Evolutionary conservation across 805 yeast species (phyloP).

Genomic region (Nematodospora valgi): DNA sequence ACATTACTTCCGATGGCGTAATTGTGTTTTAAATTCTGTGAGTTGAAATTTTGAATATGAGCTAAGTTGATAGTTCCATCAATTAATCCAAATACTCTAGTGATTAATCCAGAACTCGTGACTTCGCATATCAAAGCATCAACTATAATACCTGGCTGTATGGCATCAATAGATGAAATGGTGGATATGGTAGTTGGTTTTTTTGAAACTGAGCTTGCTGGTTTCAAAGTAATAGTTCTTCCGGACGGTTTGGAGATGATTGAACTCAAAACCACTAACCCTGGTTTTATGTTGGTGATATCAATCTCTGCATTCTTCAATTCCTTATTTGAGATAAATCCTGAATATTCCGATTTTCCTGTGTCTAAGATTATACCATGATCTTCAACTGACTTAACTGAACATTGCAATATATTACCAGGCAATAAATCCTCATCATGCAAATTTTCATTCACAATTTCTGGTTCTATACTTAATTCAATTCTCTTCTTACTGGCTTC

Average conservation of each 20-base stretch:
- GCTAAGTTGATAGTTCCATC: conserved; percentile 68
- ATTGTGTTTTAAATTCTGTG: conserved; percentile 52
- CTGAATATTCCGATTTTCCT: conserved; percentile 57
- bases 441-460: conserved; percentile 58
- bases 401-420: conserved; percentile 70
- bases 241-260: conserved; percentile 43
- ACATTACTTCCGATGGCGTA: conserved; percentile 65
- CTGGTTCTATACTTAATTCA: conserved; percentile 71
- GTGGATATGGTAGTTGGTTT: conserved; percentile 46
- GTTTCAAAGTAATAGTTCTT: conserved; percentile 59
- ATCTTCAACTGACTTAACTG: conserved; percentile 81
- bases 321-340: conserved; percentile 75
- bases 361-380: conserved; percentile 80
- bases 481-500: conserved; percentile 56
- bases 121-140: conserved; percentile 67
- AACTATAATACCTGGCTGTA: conserved; percentile 81
- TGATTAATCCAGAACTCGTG: conserved; percentile 58
- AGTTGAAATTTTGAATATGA: conserved; percentile 53
- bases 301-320: conserved; percentile 38
- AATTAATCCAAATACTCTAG: conserved; percentile 71
- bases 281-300: conserved; percentile 42
- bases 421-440: conserved; percentile 60
- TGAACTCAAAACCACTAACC: conserved; percentile 67
- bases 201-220: conserved; percentile 42
- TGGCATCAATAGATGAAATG: conserved; percentile 71